Evolutionary conservation across 768 basidiomycete genomes (phyloP), one percentile per base, ranked within the genome.

Genomic region (Trametes punicea): DNA sequence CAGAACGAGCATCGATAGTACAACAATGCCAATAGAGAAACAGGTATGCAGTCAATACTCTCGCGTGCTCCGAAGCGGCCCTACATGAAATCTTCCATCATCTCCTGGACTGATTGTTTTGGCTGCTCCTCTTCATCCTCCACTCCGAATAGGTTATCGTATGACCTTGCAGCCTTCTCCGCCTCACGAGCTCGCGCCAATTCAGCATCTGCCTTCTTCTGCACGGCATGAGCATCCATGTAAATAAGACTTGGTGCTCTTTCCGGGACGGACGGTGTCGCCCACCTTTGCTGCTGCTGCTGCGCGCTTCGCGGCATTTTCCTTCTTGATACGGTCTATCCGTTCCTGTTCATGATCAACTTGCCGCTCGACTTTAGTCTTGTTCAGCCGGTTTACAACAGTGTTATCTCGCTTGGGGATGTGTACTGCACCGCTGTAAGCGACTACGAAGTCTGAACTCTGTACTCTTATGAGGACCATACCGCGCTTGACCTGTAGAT

Each of bases 301-400:
- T 2, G 75, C 77, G 49, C 87, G 77, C 46, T 85, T 83, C 25
- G 72, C 71, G 1, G 85, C 81, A 40, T 81, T 84, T 67, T 93
- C 93, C 51, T 75, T 73, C 68, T 93, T 94, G 63, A 93, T 69
- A 16, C 96, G 80, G 27, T 93, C 93, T 25, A 92, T 74, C 21
- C 80, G 79, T 62, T 96, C 95, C 62, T 87, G 83, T 66, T 98
- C 96, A 65, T 98, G 95, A 64, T 98, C 91, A 21, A 97, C 91
- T 31, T 81, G 78, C 26, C 77, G 79, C 71, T 92, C 92, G 47
- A 82, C 73, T 65, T 95, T 98, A 13, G 95, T 98, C 75, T 96
- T 97, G 73, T 91, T 94, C 39, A 98, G 75, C 25, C 95, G 84
- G 67, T 98, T 98, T 30, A 98, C 89, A 55, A 96, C 89, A 3